Base-by-base conservation (phyloP, 495 filamentous ascomycete genomes). In the Alectoria sarmentosa region DNA sequence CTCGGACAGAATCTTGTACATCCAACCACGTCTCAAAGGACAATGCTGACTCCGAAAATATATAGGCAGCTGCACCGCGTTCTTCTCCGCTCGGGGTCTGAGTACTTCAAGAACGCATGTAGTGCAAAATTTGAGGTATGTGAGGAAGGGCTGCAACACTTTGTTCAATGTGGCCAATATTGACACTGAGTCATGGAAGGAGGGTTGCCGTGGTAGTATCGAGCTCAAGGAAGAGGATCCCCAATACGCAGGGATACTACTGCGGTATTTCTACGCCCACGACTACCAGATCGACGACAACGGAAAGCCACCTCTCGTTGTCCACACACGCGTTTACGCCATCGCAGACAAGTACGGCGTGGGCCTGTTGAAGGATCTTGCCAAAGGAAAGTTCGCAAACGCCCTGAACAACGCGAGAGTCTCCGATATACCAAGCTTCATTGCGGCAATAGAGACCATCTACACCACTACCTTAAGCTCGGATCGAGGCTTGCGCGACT, bases 321-420 rank as follows among this genome's bases (percentile, higher is more conserved):
- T n/a, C 13, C 34, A 59, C 19, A 10, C 36, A 28, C 36, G 10
- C 2, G 38, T 59, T 9, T 59, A 59, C 21, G 36, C 57, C 57
- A 39, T 59, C 4, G 57, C 57, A 23, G 57, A 59, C 57, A 59
- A 59, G 36, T 59, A 59, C 34, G 32, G 36, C 34, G n/a, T 59
- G 7, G 13, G 11, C 3, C n/a, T 41, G 0, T 13, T 59, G 14
- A 59, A 59, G n/a, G 57, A 59, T 5, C 32, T 59, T 26, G 36
- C 57, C 36, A 41, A 41, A 23, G 8, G 32, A 26, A 59, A 23
- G 10, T 41, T 59, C 10, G 21, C 36, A 26, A 41, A 8, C 30
- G n/a, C 6, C 32, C 19, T 58, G 17, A n/a, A n/a, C n/a, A n/a
- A n/a, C n/a, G n/a, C n/a, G n/a, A n/a, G n/a, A n/a, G n/a, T n/a